phyloP scores from a whole-genome alignment of 306 rosid genomes.

The Malus sylvestris region DNA sequence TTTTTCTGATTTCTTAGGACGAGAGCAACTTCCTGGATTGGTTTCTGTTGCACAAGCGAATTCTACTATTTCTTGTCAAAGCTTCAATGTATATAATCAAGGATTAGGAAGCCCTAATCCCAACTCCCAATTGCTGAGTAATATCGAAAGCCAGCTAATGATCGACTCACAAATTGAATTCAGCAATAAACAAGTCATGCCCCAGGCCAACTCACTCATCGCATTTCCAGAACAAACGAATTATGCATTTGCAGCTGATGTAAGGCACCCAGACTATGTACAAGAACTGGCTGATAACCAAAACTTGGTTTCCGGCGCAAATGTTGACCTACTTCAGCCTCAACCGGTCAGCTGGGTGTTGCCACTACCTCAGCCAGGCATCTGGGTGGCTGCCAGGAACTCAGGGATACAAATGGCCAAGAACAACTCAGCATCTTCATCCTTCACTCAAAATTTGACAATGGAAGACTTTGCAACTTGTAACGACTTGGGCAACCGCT shows the following conservation, averaged over 20 bases:
- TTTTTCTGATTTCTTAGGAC: neutral
- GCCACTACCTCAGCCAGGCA: neutral
- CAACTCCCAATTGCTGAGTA: neutral
- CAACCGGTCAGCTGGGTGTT: neutral
- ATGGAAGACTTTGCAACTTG: neutral
- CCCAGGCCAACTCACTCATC: neutral
- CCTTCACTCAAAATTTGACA: neutral
- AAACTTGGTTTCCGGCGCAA: neutral
- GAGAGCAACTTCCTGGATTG: neutral
- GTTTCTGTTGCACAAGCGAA: neutral
- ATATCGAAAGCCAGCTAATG: neutral
- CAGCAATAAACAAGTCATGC: neutral
- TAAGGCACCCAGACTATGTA: neutral
- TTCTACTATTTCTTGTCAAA: neutral
- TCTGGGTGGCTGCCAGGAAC: neutral
- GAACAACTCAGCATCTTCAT: neutral
- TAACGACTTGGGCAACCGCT: neutral
- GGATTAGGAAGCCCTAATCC: neutral
- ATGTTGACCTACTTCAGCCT: neutral
- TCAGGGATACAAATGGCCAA: neutral
- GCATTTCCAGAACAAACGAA: neutral
- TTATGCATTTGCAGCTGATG: neutral
- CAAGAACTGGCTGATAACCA: neutral
- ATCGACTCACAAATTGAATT: neutral
- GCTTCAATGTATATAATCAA: neutral